Evolutionary conservation across 441 rosid species (phyloP).

Genomic region (Pelargonium myrrhifolium): DNA sequence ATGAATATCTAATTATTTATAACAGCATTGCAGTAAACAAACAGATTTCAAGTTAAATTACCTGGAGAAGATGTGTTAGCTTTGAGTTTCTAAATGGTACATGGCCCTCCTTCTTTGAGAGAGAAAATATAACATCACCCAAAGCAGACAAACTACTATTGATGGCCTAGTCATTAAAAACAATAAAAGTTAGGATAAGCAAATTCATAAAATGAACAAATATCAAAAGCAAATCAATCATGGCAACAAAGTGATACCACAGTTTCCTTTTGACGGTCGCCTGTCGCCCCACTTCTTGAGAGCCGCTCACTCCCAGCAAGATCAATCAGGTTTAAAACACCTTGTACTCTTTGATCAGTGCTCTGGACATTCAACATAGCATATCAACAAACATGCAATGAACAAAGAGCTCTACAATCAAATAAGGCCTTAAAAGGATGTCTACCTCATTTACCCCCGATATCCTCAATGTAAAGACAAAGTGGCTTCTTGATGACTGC

Average conservation of each 20-base stretch:
- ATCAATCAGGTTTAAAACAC: conserved; percentile 80
- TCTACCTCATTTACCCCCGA: conserved; percentile 82
- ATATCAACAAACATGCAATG: conserved; percentile 12
- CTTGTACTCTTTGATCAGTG: conserved; percentile 94
- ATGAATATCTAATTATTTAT: background rate
- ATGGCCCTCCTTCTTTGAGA: conserved; percentile 94
- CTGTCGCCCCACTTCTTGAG: conserved; percentile 85
- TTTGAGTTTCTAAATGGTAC: conserved; percentile 95
- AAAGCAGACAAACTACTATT: conserved; percentile 83
- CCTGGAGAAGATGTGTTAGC: conserved; percentile 94
- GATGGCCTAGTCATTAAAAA: conserved; percentile 49
- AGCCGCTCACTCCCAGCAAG: conserved; percentile 96
- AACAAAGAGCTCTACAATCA: background rate
- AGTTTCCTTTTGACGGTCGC: conserved; percentile 89
- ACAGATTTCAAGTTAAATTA: conserved; percentile 20
- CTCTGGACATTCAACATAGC: conserved; percentile 35
- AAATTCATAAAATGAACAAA: background rate
- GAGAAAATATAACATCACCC: conserved; percentile 81
- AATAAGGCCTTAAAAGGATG: background rate
- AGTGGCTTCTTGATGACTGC: conserved; percentile 94
- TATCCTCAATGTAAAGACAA: conserved; percentile 85
- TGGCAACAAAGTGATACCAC: conserved; percentile 40
- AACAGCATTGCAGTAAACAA: background rate
- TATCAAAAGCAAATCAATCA: background rate
- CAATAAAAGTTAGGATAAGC: conserved; percentile 7